Conservation (phyloP, 2,329 filamentous ascomycete genomes). For the Pseudopithomyces chartarum region DNA sequence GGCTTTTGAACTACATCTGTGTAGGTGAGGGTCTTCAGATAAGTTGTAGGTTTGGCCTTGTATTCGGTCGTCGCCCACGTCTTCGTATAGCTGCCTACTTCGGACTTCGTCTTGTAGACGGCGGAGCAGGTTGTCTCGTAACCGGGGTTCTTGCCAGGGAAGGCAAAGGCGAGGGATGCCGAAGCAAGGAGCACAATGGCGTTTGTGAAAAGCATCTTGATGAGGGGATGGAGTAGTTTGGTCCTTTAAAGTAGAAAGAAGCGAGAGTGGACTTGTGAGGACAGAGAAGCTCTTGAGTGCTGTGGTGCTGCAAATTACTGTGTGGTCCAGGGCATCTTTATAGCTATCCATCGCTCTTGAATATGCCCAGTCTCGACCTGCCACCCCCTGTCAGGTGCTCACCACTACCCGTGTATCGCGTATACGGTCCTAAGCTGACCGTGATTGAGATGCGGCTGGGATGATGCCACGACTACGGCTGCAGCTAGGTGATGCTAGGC, state of each 20-base stretch:
- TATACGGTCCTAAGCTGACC: conserved; percentile 13
- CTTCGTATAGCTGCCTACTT: conserved; percentile 7
- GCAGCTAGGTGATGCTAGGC: conserved; percentile 9
- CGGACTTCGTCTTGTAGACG: conserved; percentile 22
- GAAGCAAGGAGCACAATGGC: conserved; percentile 23
- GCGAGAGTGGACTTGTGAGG: conserved; percentile 9
- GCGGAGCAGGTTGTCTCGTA: conserved; percentile 23
- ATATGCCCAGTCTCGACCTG: conserved; percentile 8
- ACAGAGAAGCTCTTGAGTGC: conserved; percentile 8
- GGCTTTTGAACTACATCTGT: conserved; percentile 18
- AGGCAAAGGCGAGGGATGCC: conserved; percentile 17
- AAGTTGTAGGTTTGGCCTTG: conserved; percentile 18
- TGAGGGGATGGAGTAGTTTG: conserved; percentile 3
- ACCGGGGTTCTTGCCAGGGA: conserved; percentile 9
- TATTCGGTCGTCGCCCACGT: conserved; percentile 23
- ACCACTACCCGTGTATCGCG: conserved; percentile 7
- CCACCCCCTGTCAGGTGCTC: not conserved
- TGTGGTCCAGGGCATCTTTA: conserved; percentile 16
- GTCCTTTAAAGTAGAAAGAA: not conserved
- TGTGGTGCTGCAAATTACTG: conserved; percentile 5
- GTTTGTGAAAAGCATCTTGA: conserved; percentile 28
- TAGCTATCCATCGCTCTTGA: conserved; percentile 5
- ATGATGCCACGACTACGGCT: conserved; percentile 7
- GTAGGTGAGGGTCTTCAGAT: conserved; percentile 10
- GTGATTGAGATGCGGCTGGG: conserved; percentile 4